A percentile compares a stretch with the other conserved stretches of the same genome.
These are phyloP conservation scores for Piper longum DNA, from an alignment of 164 flowering plant species.

Conservation along the genomic window DNA sequence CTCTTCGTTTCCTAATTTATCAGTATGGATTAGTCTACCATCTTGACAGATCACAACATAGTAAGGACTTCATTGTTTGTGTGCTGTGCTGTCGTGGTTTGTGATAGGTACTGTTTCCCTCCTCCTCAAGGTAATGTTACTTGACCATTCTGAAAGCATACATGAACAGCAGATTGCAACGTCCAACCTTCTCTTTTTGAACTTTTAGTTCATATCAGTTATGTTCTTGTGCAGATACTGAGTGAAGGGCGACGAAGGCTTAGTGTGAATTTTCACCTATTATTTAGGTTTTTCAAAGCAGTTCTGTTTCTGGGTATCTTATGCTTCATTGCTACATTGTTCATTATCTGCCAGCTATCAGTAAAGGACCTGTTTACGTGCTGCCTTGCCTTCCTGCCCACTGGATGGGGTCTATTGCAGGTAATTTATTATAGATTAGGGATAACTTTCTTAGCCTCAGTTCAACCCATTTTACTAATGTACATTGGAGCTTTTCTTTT, in stretches of 20 bases:
- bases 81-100: conserved; percentile 74
- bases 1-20: conserved; percentile 74
- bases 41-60: conserved; percentile 65
- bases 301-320: conserved; percentile 52
- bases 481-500: no score
- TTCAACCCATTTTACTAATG: not conserved
- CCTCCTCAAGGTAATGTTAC: conserved; percentile 45
- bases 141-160: not conserved
- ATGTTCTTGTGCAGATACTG: conserved; percentile 39
- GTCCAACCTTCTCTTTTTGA: not conserved
- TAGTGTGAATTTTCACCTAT: conserved; percentile 49
- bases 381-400: conserved; percentile 79
- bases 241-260: conserved; percentile 47
- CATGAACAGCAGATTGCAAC: not conserved
- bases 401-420: conserved; percentile 87
- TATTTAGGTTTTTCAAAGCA: conserved; percentile 64
- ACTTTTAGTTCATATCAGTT: not conserved
- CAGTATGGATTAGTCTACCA: conserved; percentile 97
- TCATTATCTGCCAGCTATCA: conserved; percentile 49
- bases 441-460: not conserved
- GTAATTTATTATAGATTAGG: conserved; percentile 24
- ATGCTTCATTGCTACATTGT: conserved; percentile 36
- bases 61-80: conserved; percentile 60
- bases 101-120: conserved; percentile 53
- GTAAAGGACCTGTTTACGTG: conserved; percentile 57